Evolutionary conservation across 2,329 filamentous ascomycete species (phyloP).

Genomic region (Hypoxylon sp.): DNA sequence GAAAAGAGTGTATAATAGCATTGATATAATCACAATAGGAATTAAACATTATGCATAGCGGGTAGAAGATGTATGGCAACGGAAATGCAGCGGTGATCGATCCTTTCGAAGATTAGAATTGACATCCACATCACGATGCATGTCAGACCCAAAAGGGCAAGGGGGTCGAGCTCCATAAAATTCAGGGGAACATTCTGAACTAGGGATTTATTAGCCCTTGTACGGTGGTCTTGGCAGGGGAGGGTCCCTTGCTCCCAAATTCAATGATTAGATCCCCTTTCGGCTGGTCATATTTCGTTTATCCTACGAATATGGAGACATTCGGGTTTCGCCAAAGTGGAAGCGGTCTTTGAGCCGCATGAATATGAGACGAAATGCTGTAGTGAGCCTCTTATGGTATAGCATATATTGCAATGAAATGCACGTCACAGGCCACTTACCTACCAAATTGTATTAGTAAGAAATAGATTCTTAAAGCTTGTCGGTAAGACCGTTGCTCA

Average conservation of each 20-base stretch:
- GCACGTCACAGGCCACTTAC: not conserved
- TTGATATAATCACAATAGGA: conserved; percentile 35
- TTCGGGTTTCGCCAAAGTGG: conserved; percentile 19
- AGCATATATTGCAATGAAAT: conserved; percentile 5
- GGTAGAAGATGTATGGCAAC: conserved; percentile 11
- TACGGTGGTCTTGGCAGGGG: conserved; percentile 39
- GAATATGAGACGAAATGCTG: conserved; percentile 19
- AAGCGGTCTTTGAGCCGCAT: conserved; percentile 14
- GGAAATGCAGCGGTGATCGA: conserved; percentile 23
- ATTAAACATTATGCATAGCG: conserved; percentile 41
- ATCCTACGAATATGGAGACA: not conserved
- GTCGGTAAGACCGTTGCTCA: conserved; percentile 25
- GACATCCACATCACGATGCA: conserved; percentile 19
- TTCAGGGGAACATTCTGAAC: conserved; percentile 37
- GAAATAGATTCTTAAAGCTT: conserved; percentile 15
- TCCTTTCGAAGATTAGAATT: conserved; percentile 23
- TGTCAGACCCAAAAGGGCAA: conserved; percentile 23
- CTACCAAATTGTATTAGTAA: conserved; percentile 8
- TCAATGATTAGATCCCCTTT: conserved; percentile 22
- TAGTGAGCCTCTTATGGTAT: not conserved
- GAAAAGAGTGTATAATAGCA: conserved; percentile 27
- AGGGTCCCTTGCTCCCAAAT: conserved; percentile 16
- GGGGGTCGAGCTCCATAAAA: conserved; percentile 29
- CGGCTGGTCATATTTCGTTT: conserved; percentile 9
- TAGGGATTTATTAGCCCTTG: conserved; percentile 27